phyloP scores from a whole-genome alignment of 2,329 filamentous ascomycete genomes.

The Diplodia intermedia region DNA sequence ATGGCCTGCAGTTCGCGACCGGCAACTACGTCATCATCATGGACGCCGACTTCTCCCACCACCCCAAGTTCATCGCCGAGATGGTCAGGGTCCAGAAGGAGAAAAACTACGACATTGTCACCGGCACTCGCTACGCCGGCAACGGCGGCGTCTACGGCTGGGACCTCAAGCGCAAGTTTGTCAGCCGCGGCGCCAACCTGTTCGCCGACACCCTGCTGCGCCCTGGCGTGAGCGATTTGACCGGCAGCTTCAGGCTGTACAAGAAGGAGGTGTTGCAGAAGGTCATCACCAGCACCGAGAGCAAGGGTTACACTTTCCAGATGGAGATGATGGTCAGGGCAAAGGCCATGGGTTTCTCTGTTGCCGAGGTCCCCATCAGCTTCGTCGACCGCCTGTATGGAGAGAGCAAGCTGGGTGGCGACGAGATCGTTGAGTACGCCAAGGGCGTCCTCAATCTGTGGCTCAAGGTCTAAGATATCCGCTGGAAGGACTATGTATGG shows the following conservation, averaged over 20 bases:
- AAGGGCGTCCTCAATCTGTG: slow-evolving; percentile 65
- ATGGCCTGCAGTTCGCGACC: slow-evolving; percentile 86
- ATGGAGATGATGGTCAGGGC: slow-evolving; percentile 99
- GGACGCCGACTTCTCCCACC: slow-evolving; percentile 99
- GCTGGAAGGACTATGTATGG: neutral
- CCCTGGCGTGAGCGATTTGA: slow-evolving; percentile 93
- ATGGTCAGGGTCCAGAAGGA: slow-evolving; percentile 85
- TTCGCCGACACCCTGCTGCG: slow-evolving; percentile 94
- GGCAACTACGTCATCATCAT: slow-evolving; percentile 99
- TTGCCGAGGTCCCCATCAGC: slow-evolving; percentile 93
- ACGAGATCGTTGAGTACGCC: slow-evolving; percentile 96
- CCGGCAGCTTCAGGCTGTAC: slow-evolving; percentile 92
- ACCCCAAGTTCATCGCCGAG: slow-evolving; percentile 96
- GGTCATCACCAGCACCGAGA: slow-evolving; percentile 89
- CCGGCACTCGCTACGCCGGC: slow-evolving; percentile 90
- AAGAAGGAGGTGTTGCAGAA: slow-evolving; percentile 89
- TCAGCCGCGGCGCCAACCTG: slow-evolving; percentile 86
- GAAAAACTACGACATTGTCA: slow-evolving; percentile 92
- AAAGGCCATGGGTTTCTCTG: slow-evolving; percentile 92
- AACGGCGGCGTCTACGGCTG: slow-evolving; percentile 89
- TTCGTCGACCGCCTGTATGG: slow-evolving; percentile 97
- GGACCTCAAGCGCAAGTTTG: slow-evolving; percentile 83
- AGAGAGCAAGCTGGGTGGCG: slow-evolving; percentile 90
- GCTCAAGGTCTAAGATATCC: slow-evolving; percentile 54
- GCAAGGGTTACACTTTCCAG: slow-evolving; percentile 98